Conservation (phyloP, 371 early-diverging fungal genomes). For the Mucor ambiguus region DNA sequence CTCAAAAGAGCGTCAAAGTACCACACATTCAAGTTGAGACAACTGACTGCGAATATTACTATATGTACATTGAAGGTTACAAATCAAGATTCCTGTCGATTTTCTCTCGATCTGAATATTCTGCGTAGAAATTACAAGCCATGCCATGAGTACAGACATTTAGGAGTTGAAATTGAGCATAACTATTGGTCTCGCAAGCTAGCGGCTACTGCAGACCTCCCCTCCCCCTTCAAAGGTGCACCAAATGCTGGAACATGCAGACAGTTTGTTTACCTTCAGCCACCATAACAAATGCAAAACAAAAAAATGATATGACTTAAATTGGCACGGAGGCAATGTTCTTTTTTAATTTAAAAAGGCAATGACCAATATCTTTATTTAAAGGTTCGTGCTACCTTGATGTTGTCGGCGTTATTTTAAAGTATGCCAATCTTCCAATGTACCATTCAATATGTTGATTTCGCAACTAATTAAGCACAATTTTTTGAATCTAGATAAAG, state of each 20-base stretch:
- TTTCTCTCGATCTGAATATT: too few relatives aligned
- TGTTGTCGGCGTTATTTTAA: slow-evolving; percentile 5
- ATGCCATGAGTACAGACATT: too few relatives aligned
- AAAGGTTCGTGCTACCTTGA: slow-evolving; percentile 1
- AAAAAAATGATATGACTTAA: not conserved
- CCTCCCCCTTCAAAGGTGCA: not conserved
- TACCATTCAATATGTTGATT: not conserved
- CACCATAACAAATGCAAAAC: not conserved
- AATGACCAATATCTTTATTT: slow-evolving; percentile 3
- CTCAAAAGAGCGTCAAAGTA: too few relatives aligned
- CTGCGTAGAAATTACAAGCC: too few relatives aligned
- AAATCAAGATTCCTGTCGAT: too few relatives aligned
- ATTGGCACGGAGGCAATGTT: slow-evolving; percentile 3
- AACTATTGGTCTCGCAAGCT: not conserved
- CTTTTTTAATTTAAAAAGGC: slow-evolving; percentile 1
- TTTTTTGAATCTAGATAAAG: not conserved
- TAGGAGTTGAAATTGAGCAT: too few relatives aligned
- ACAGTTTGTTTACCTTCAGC: too few relatives aligned
- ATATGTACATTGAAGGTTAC: too few relatives aligned
- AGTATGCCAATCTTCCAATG: not conserved
- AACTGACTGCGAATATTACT: too few relatives aligned
- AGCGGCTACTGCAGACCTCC: not conserved
- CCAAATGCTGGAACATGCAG: not conserved
- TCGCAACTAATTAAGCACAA: slow-evolving; percentile 1
- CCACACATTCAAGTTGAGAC: too few relatives aligned